phyloP scores from a whole-genome alignment of 768 basidiomycete genomes.

The Tremella mesenterica region DNA sequence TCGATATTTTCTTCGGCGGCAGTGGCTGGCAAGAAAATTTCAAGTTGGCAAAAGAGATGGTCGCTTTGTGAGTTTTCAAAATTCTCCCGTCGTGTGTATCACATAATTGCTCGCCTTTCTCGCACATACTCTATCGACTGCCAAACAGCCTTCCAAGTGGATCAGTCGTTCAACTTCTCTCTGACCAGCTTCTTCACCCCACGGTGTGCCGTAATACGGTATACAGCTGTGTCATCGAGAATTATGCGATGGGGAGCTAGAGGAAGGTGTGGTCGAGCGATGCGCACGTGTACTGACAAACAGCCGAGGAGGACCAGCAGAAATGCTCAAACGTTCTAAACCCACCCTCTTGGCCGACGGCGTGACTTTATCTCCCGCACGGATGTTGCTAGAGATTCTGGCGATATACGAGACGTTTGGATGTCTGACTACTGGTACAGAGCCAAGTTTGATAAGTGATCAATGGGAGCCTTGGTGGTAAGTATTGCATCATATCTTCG shows the following conservation, averaged over 20 bases:
- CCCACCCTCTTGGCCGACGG: constrained; percentile 32
- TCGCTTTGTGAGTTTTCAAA: constrained; percentile 43
- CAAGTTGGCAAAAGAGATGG: constrained; percentile 45
- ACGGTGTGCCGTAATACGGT: no score
- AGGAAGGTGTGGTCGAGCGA: background rate
- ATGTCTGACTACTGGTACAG: constrained; percentile 45
- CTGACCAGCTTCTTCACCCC: no score
- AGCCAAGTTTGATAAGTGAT: constrained; percentile 44
- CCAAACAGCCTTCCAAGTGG: background rate
- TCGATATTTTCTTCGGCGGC: constrained; percentile 49
- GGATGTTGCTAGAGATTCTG: constrained; percentile 48
- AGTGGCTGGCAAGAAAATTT: constrained; percentile 47
- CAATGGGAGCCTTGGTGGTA: constrained; percentile 47
- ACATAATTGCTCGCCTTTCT: no score
- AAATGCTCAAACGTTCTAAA: constrained; percentile 37
- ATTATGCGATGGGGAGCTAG: no score
- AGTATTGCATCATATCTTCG: background rate
- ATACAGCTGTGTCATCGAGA: no score
- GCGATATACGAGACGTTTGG: constrained; percentile 49
- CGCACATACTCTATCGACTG: background rate
- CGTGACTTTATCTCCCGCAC: constrained; percentile 42
- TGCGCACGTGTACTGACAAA: constrained; percentile 1
- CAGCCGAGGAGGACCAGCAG: constrained; percentile 48
- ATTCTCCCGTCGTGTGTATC: background rate
- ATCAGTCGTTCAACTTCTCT: no score